Conservation (phyloP, 257 asterid genomes). For the Solanum chmielewskii region DNA sequence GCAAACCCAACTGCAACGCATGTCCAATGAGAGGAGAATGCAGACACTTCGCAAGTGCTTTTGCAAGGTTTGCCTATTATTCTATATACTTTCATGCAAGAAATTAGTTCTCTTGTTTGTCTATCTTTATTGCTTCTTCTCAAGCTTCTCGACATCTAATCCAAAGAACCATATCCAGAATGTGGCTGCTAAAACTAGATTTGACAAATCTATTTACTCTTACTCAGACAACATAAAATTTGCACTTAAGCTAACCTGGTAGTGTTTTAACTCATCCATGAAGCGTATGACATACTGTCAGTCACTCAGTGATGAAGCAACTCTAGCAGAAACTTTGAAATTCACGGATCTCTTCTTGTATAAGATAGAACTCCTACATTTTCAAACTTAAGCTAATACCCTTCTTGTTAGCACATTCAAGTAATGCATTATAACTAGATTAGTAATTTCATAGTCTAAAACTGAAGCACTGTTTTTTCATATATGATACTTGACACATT, state of each 20-base stretch:
- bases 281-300: background rate
- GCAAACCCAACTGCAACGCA: constrained; percentile 49
- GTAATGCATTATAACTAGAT: background rate
- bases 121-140: background rate
- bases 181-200: background rate
- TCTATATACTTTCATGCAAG: background rate
- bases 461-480: background rate
- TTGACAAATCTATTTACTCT: background rate
- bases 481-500: background rate
- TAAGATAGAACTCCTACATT: background rate
- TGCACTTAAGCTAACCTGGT: background rate
- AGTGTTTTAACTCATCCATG: background rate
- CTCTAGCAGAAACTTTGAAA: background rate
- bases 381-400: background rate
- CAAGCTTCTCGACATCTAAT: background rate
- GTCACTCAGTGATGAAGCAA: background rate
- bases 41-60: constrained; percentile 53
- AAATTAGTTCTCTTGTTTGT: background rate
- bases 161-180: background rate
- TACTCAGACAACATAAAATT: background rate
- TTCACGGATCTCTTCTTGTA: background rate
- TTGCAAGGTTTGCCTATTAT: constrained; percentile 29
- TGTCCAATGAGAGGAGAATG: constrained; percentile 62
- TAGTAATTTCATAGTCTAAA: background rate
- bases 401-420: background rate